Evolutionary conservation across 305 asterid genomes (phyloP).

Genomic region (Rubia balearica): DNA sequence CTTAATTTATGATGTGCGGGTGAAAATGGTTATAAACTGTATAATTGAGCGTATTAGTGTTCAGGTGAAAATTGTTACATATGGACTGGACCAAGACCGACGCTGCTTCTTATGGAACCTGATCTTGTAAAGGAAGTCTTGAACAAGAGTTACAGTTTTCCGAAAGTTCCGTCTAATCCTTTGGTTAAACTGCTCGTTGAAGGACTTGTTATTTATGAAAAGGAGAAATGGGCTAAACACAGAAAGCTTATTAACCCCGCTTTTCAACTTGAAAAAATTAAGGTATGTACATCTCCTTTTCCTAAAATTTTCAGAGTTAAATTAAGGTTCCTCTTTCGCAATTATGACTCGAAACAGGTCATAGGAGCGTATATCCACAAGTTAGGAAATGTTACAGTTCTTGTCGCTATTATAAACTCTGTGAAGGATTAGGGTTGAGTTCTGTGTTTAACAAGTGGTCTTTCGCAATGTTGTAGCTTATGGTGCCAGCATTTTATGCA

Average conservation of each 20-base stretch:
- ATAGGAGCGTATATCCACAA: too few relatives aligned
- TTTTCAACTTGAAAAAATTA: too few relatives aligned
- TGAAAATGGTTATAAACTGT: too few relatives aligned
- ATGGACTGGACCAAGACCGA: slow-evolving; percentile 48
- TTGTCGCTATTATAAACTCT: not conserved
- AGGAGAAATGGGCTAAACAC: slow-evolving; percentile 36
- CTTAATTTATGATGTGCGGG: slow-evolving; percentile 9
- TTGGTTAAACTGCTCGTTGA: slow-evolving; percentile 8
- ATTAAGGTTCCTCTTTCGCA: not conserved
- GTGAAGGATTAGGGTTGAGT: not conserved
- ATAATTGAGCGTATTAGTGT: not conserved
- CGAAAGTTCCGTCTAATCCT: slow-evolving; percentile 28
- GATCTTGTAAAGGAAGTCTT: slow-evolving; percentile 39
- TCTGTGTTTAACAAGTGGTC: not conserved
- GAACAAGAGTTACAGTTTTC: slow-evolving; percentile 21
- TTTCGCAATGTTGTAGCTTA: too few relatives aligned
- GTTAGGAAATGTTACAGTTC: too few relatives aligned
- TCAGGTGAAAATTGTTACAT: slow-evolving; percentile 34
- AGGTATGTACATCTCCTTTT: too few relatives aligned
- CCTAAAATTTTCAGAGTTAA: too few relatives aligned
- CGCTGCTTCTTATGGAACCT: slow-evolving; percentile 30
- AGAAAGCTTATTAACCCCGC: slow-evolving; percentile 19
- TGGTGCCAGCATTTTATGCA: too few relatives aligned
- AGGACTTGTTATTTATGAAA: slow-evolving; percentile 36
- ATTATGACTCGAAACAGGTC: too few relatives aligned